Base-by-base conservation (phyloP, 805 yeast genomes). In the Schwanniomyces yamadae region DNA sequence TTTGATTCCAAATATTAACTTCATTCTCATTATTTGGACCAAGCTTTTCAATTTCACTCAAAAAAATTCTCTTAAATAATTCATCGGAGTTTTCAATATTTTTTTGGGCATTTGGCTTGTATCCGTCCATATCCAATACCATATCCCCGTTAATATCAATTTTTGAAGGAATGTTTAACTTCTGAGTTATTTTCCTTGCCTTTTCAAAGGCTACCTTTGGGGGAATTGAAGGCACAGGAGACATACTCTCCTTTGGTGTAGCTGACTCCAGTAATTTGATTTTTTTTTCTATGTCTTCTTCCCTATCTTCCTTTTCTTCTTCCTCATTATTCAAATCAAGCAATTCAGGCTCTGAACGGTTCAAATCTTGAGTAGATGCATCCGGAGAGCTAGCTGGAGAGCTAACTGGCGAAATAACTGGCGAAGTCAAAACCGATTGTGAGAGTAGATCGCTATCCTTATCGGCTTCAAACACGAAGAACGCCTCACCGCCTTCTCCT, bases 401-500 rank as follows among this genome's bases (percentile, higher is more conserved):
- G 33, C 70, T 68, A 5, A 71, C 63, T 1, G 86, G 81, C 37
- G 84, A 77, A 21, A 84, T 63, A 19, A 89, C 93, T 0, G 97
- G 97, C 0, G 95, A 86, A 0, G 96, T 86, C 46, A 88, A 77
- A 45, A 88, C 72, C 40, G 84, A 84, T 37, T 73, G 69, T 1
- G 96, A 95, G 16, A 93, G 81, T 40, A 77, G 75, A 23, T 65
- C 66, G 7, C 59, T 52, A 29, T 73, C 73, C 28, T 73, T 76
- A 25, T 73, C 74, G 1, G 96, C 84, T 52, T 89, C 96, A 63
- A 93, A 91, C 27, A 93, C 98, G 55, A 93, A 93, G 57, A 89
- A 89, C 0, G 98, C 99, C 60, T 93, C 99, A 10, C 99, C 99
- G 6, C 95, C 96, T 42, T 93, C 99, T 11, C 96, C 95, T 29